Conservation (phyloP, 805 yeast genomes). For the Lachancea thermotolerans region DNA sequence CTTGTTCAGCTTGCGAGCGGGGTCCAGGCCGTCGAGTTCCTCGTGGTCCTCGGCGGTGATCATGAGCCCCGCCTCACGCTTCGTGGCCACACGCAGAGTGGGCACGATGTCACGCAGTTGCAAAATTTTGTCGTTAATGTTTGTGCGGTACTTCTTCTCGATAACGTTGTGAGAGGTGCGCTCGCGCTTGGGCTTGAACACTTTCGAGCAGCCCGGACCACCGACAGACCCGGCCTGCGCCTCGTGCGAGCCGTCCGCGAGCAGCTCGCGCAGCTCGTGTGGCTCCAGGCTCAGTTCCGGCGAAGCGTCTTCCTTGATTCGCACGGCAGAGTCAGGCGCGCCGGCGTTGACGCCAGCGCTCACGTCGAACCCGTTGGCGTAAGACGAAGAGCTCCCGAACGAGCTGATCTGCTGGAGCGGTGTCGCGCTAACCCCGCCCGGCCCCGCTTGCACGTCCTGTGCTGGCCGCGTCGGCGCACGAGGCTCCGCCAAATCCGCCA, state of each 20-base stretch:
- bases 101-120: slow-evolving; percentile 63
- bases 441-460: slow-evolving; percentile 6
- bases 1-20: slow-evolving; percentile 70
- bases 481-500: neutral
- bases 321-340: neutral
- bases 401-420: slow-evolving; percentile 7
- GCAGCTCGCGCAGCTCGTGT: slow-evolving; percentile 2
- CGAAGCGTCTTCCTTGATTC: slow-evolving; percentile 2
- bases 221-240: neutral
- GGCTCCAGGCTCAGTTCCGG: slow-evolving; percentile 1
- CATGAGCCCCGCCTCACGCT: slow-evolving; percentile 41
- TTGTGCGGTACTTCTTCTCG: slow-evolving; percentile 65
- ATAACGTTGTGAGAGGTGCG: slow-evolving; percentile 64
- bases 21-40: slow-evolving; percentile 63
- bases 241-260: neutral
- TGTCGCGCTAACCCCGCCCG: slow-evolving; percentile 1
- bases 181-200: slow-evolving; percentile 35
- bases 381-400: slow-evolving; percentile 2
- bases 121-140: slow-evolving; percentile 60
- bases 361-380: too few species aligned
- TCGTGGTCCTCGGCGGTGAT: slow-evolving; percentile 52
- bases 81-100: slow-evolving; percentile 44
- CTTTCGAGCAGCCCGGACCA: slow-evolving; percentile 4
- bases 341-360: neutral
- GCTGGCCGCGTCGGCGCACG: slow-evolving; percentile 2